Percentiles rank a stretch among this genome's conserved stretches.
phyloP scores from a whole-genome alignment of 2,329 filamentous ascomycete species.

The Herpotrichia juniperi region DNA sequence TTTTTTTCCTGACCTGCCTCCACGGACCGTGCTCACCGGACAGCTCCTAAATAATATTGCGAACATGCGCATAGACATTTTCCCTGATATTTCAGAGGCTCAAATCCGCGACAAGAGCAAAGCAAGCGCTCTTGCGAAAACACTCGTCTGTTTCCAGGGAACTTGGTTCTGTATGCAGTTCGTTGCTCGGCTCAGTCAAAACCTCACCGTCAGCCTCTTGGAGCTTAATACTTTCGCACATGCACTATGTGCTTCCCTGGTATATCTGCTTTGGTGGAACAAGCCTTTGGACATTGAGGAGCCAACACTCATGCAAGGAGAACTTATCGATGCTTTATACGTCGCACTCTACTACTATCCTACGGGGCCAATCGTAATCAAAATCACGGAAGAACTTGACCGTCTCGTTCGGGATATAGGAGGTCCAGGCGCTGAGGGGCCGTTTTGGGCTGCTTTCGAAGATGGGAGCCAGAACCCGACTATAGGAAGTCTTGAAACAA shows the following conservation, averaged over 20 bases:
- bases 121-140: constrained; percentile 19
- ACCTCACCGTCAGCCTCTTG: constrained; percentile 56
- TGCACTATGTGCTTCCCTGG: constrained; percentile 30
- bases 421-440: too few relatives aligned
- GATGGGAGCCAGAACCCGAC: too few relatives aligned
- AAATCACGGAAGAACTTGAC: too few relatives aligned
- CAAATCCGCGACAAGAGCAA: constrained; percentile 9
- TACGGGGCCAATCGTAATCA: too few relatives aligned
- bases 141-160: constrained; percentile 26
- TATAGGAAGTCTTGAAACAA: too few relatives aligned
- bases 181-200: constrained; percentile 15
- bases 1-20: too few relatives aligned
- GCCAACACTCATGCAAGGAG: neutral
- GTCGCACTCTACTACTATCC: too few relatives aligned
- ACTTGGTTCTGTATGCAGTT: constrained; percentile 33
- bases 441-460: too few relatives aligned
- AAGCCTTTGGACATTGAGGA: constrained; percentile 31
- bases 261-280: constrained; percentile 39
- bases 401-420: too few relatives aligned
- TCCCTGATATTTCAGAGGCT: constrained; percentile 4
- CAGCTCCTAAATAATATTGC: too few relatives aligned
- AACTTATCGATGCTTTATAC: too few relatives aligned
- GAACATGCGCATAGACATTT: neutral
- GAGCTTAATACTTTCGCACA: constrained; percentile 66
- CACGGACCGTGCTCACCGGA: too few relatives aligned